Base-by-base conservation (phyloP, 768 basidiomycete genomes). In the Calocera viscosa region DNA sequence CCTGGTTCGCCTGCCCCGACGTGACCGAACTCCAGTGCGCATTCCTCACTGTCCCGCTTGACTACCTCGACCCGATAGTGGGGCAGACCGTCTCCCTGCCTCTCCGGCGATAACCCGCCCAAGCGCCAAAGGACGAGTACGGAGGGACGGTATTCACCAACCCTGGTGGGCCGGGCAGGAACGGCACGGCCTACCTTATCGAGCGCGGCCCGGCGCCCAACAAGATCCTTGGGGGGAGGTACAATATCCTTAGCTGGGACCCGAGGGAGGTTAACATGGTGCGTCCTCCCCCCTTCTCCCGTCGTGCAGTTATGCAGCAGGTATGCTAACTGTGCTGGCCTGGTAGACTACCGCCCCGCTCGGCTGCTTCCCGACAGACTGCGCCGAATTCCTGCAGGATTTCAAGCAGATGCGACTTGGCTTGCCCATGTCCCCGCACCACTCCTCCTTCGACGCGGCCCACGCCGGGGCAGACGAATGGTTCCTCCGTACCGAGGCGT, bases 161-260 rank as follows among this genome's bases (percentile, higher is more conserved):
- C 65, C 70, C 70, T 0, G 70, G 71, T 3, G 71, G 71, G 1
- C 71, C 72, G 0, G 72, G 72, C 0, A 70, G 70, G 1, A 64
- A 64, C 5, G 72, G 72, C 0, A 71, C 70, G 0, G 35, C 35
- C 7, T 39, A 66, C 1, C 26, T 72, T 19, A 34, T 68, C n/a
- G 34, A 49, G 0, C 63, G 63, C 14, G 70, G 68, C 1, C 11
- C n/a, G 1, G 17, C 39, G 10, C 53, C 71, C 19, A 39, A 65
- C 0, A 43, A 38, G 12, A 67, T 71, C 38, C 33, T 70, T 35
- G 43, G 66, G 7, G 49, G 49, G 1, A 41, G 49, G 22, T 66
- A 43, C 38, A 49, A 66, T 35, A 49, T 66, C 19, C n/a, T 66
- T 10, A 53, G 49, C 12, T 63, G 49, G 49, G 66, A 66, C 38